Conservation (phyloP, 164 flowering plant genomes). For the Stephania yunnanensis region DNA sequence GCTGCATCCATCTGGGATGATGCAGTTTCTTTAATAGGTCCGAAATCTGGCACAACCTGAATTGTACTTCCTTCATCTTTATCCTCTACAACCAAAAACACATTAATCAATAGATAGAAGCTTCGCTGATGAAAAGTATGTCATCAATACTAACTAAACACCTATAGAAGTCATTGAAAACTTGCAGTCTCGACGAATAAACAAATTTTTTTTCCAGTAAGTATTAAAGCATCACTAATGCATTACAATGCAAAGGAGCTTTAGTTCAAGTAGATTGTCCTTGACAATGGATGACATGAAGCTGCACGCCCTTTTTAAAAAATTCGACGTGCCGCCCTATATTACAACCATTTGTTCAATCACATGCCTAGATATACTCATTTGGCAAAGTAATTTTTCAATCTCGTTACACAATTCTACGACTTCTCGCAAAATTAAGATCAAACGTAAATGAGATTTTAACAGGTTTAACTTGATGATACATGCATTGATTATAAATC, state of each 20-base stretch:
- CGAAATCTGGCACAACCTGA: slow-evolving; percentile 47
- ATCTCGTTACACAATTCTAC: too few relatives aligned
- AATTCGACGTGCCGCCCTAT: not conserved
- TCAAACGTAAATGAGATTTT: too few relatives aligned
- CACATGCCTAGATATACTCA: not conserved
- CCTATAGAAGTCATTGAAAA: too few relatives aligned
- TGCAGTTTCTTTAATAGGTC: slow-evolving; percentile 58
- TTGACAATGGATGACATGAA: not conserved
- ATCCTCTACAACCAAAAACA: slow-evolving; percentile 33
- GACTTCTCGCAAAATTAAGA: too few relatives aligned
- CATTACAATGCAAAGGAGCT: not conserved
- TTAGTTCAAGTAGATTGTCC: not conserved
- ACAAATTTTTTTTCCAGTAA: not conserved
- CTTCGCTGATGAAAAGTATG: not conserved
- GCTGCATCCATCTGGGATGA: slow-evolving; percentile 84
- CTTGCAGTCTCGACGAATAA: too few relatives aligned
- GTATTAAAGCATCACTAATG: not conserved
- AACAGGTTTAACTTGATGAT: too few relatives aligned
- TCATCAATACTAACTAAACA: too few relatives aligned
- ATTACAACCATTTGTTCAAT: not conserved
- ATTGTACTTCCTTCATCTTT: slow-evolving; percentile 32
- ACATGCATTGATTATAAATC: too few relatives aligned
- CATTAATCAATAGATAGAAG: not conserved
- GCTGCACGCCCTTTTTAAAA: not conserved
- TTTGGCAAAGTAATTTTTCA: not conserved